Conservation (phyloP, 805 yeast species). For the Tetrapisispora pingtungensis region DNA sequence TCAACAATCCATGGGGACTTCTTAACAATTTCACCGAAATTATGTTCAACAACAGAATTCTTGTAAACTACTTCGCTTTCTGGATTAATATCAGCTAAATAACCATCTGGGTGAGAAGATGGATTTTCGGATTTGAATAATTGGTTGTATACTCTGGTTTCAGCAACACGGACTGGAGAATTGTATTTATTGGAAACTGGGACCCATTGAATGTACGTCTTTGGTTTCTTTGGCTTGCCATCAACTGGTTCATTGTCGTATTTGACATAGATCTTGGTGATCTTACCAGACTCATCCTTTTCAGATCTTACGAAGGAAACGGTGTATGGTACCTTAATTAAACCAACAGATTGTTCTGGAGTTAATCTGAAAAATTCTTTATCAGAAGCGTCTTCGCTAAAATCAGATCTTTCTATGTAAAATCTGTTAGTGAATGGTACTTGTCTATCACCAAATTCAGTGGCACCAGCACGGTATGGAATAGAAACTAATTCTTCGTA, state of each 20-base stretch:
- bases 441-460: slow-evolving; percentile 62
- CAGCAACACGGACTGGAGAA: slow-evolving; percentile 57
- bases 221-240: slow-evolving; percentile 60
- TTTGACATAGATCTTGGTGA: slow-evolving; percentile 62
- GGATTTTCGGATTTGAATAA: slow-evolving; percentile 90
- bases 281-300: slow-evolving; percentile 45
- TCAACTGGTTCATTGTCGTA: slow-evolving; percentile 53
- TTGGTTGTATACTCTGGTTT: slow-evolving; percentile 80
- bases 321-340: slow-evolving; percentile 81
- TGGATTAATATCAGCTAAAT: slow-evolving; percentile 70
- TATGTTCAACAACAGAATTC: slow-evolving; percentile 68
- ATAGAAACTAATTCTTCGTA: slow-evolving; percentile 59
- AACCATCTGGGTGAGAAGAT: slow-evolving; percentile 77
- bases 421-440: slow-evolving; percentile 69
- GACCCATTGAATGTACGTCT: slow-evolving; percentile 95
- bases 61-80: slow-evolving; percentile 60
- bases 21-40: slow-evolving; percentile 54
- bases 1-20: slow-evolving; percentile 69
- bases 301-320: slow-evolving; percentile 62
- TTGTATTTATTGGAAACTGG: slow-evolving; percentile 53
- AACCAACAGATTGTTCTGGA: slow-evolving; percentile 89
- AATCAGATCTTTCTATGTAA: slow-evolving; percentile 84
- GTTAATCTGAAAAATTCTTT: slow-evolving; percentile 86
- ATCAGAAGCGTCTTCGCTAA: slow-evolving; percentile 48
- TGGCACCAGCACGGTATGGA: slow-evolving; percentile 84